phyloP scores from a whole-genome alignment of 192 early-diverging fungal species.

The Neocallimastix lanati region DNA sequence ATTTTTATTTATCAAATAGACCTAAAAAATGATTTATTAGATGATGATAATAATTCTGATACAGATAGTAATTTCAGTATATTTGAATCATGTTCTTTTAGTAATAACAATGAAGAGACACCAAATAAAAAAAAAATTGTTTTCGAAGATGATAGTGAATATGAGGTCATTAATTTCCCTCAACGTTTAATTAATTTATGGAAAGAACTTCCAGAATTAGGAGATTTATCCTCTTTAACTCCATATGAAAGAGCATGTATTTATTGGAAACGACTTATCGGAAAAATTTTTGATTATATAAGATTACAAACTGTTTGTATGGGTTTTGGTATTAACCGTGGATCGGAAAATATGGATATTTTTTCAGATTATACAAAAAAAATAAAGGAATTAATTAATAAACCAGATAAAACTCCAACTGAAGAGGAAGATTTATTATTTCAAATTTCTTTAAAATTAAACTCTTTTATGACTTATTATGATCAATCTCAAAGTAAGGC shows the following conservation, averaged over 20 bases:
- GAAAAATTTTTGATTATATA: not conserved
- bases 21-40: not conserved
- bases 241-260: not conserved
- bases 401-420: not conserved
- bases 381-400: not conserved
- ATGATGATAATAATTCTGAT: not conserved
- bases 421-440: not conserved
- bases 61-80: not conserved
- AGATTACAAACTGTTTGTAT: not conserved
- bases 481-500: not conserved
- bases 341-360: not conserved
- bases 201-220: not conserved
- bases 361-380: not conserved
- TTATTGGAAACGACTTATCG: not conserved
- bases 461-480: not conserved
- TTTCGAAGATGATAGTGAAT: not conserved
- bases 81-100: not conserved
- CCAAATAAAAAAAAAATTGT: not conserved
- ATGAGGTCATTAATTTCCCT: not conserved
- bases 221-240: not conserved
- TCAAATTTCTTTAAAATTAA: not conserved
- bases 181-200: not conserved
- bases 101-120: not conserved
- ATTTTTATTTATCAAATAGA: too few relatives aligned
- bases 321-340: not conserved